Evolutionary conservation across 2,329 filamentous ascomycete genomes (phyloP).

Genomic region (Daldinia eschscholtzii): DNA sequence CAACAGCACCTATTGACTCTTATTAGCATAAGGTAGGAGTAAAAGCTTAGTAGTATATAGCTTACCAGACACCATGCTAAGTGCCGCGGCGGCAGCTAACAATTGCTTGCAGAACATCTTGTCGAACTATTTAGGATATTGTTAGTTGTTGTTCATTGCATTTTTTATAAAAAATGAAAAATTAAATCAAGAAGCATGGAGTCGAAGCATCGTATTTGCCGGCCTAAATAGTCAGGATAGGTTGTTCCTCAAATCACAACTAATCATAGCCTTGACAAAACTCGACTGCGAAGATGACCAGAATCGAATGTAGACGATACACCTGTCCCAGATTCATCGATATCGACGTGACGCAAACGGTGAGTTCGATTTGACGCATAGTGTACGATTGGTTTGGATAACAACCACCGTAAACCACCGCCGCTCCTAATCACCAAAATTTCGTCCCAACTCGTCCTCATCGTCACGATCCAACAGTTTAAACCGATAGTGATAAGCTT

Average conservation of each 20-base stretch:
- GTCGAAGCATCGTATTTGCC: background rate
- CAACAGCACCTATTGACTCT: conserved; percentile 45
- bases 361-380: background rate
- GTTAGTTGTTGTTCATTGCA: conserved; percentile 29
- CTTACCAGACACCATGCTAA: conserved; percentile 61
- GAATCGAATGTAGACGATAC: background rate
- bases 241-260: background rate
- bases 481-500: background rate
- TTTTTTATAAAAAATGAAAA: background rate
- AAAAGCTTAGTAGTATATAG: background rate
- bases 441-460: background rate
- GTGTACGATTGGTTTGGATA: background rate
- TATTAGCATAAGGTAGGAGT: conserved; percentile 36
- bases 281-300: background rate
- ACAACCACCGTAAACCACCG: background rate
- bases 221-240: background rate
- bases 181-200: background rate
- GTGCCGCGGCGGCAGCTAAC: conserved; percentile 60
- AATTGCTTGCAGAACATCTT: conserved; percentile 63
- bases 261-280: background rate
- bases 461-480: background rate
- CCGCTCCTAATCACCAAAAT: background rate
- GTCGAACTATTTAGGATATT: conserved; percentile 42
- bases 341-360: background rate
- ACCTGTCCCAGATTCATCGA: background rate